Percentiles rank a stretch among this genome's conserved stretches.
Conservation (phyloP, 768 basidiomycete species). For the Psilocybe sp. region DNA sequence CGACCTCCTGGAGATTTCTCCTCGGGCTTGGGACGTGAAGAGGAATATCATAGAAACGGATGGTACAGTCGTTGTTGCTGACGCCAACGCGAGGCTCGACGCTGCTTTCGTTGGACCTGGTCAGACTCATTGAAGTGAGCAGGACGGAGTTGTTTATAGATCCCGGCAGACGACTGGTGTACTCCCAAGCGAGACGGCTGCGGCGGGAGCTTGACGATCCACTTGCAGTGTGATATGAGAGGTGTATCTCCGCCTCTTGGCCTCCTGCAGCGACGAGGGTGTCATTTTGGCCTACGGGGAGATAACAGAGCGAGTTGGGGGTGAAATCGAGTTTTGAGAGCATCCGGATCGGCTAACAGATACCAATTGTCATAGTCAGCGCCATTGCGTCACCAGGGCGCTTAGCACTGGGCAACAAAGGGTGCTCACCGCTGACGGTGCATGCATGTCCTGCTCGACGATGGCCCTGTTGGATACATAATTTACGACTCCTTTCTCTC, state of each 20-base stretch:
- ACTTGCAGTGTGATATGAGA: slow-evolving; percentile 45
- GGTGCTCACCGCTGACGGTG: slow-evolving; percentile 18
- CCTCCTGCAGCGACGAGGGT: slow-evolving; percentile 76
- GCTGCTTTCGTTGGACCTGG: slow-evolving; percentile 58
- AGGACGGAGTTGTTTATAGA: slow-evolving; percentile 87
- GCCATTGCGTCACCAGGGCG: not conserved
- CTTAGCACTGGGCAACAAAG: not conserved
- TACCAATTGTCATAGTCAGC: not conserved
- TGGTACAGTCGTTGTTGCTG: slow-evolving; percentile 82
- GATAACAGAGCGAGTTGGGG: slow-evolving; percentile 63
- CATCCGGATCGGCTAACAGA: slow-evolving; percentile 37
- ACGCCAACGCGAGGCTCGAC: slow-evolving; percentile 76
- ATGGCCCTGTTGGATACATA: slow-evolving; percentile 52
- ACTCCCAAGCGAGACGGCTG: slow-evolving; percentile 48
- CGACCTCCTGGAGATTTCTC: slow-evolving; percentile 44
- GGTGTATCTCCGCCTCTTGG: slow-evolving; percentile 68
- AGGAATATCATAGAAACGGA: slow-evolving; percentile 79
- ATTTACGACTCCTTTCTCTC: slow-evolving; percentile 60
- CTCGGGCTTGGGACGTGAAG: slow-evolving; percentile 43
- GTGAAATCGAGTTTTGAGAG: slow-evolving; percentile 55
- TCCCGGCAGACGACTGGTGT: slow-evolving; percentile 49
- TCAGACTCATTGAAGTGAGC: slow-evolving; percentile 56
- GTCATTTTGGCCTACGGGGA: slow-evolving; percentile 47
- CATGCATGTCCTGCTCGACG: slow-evolving; percentile 53
- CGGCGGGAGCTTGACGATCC: slow-evolving; percentile 19